These are phyloP conservation scores for Neostapfia colusana DNA, from an alignment of 176 grass and related monocot genomes.

Conservation along the genomic window DNA sequence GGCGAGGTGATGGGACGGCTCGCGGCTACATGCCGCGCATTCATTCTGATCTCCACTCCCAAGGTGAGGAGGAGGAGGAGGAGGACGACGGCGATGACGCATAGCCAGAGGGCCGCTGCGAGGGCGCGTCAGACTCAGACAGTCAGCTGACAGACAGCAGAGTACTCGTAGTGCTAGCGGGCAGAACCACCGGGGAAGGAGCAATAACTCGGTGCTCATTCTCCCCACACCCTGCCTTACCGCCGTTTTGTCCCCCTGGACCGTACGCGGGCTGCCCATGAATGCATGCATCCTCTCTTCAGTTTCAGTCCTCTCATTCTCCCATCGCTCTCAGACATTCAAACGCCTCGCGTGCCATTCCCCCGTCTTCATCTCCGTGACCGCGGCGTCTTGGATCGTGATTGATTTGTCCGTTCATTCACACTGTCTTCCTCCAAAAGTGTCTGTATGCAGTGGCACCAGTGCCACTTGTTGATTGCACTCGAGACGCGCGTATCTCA, in stretches of 20 bases:
- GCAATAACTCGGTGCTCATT: conserved; percentile 46
- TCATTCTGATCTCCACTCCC: conserved; percentile 55
- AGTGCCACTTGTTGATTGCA: background rate
- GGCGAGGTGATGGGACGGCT: conserved; percentile 43
- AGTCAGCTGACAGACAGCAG: background rate
- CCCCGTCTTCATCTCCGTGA: background rate
- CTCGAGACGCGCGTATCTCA: no score
- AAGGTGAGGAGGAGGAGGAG: background rate
- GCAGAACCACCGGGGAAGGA: conserved; percentile 22
- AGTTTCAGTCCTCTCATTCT: background rate
- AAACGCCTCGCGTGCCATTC: background rate
- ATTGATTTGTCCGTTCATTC: background rate
- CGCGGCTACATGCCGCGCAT: conserved; percentile 44
- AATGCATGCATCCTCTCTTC: background rate
- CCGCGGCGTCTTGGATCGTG: background rate
- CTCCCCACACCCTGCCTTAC: conserved; percentile 23
- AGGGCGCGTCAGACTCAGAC: no score
- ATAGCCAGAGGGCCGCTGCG: no score
- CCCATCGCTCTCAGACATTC: background rate
- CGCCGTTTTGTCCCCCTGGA: conserved; percentile 48
- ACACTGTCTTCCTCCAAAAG: background rate
- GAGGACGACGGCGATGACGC: background rate
- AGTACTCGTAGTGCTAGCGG: background rate
- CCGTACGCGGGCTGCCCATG: background rate
- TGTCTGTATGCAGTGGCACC: background rate